Evolutionary conservation across 371 early-diverging fungal genomes (phyloP).

Genomic region (Zychaea mexicana): DNA sequence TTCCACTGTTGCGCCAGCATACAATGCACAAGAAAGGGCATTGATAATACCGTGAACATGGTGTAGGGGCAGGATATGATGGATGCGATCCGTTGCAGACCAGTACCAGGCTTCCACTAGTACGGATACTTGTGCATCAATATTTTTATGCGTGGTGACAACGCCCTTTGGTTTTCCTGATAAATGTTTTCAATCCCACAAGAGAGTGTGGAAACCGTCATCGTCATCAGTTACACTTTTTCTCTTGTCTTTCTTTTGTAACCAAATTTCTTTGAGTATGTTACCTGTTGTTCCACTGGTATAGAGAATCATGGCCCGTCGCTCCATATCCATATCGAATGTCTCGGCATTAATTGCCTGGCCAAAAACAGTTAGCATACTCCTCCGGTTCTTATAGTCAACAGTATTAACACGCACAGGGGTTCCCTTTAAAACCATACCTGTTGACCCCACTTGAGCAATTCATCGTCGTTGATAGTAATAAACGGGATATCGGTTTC

Average conservation of each 20-base stretch:
- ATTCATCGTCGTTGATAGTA: slow-evolving; percentile 16
- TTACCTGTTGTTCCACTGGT: slow-evolving; percentile 78
- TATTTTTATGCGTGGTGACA: slow-evolving; percentile 65
- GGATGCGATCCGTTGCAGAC: slow-evolving; percentile 65
- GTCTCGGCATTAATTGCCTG: slow-evolving; percentile 13
- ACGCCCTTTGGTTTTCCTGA: slow-evolving; percentile 83
- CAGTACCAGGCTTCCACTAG: slow-evolving; percentile 80
- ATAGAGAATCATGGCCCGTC: slow-evolving; percentile 77
- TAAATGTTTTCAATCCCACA: too few species aligned
- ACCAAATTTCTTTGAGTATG: background rate
- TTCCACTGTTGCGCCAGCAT: slow-evolving; percentile 75
- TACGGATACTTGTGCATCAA: slow-evolving; percentile 67
- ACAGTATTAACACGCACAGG: background rate
- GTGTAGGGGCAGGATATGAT: slow-evolving; percentile 83
- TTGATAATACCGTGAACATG: slow-evolving; percentile 80
- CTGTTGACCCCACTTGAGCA: background rate
- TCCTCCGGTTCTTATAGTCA: background rate
- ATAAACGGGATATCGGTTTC: slow-evolving; percentile 17
- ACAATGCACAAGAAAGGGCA: slow-evolving; percentile 66
- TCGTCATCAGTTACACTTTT: too few species aligned
- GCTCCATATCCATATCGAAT: slow-evolving; percentile 28
- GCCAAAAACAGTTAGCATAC: slow-evolving; percentile 2
- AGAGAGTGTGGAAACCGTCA: too few species aligned
- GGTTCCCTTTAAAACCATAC: background rate
- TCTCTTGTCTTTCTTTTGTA: too few species aligned